A percentile compares a stretch with the other conserved stretches of the same genome.
These are phyloP conservation scores for Puccinia horiana DNA, from an alignment of 1,284 basidiomycete genomes.

Conservation along the genomic window DNA sequence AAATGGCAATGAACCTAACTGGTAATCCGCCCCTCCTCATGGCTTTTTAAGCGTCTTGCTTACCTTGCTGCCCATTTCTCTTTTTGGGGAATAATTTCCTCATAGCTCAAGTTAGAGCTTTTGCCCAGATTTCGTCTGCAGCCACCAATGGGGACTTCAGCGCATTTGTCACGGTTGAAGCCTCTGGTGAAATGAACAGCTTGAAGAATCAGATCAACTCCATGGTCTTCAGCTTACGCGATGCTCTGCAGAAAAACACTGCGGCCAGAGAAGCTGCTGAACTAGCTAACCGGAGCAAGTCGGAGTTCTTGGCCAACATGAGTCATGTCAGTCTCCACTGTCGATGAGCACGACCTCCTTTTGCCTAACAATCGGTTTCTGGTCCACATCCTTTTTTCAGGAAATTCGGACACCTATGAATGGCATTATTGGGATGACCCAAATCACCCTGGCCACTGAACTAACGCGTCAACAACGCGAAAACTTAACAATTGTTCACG, in stretches of 20 bases:
- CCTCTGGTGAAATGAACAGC: constrained; percentile 97
- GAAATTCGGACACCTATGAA: constrained; percentile 90
- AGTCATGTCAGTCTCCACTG: constrained; percentile 53
- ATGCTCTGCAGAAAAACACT: constrained; percentile 98
- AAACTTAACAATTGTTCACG: constrained; percentile 92
- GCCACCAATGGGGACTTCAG: constrained; percentile 99
- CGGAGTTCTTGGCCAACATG: constrained; percentile 69
- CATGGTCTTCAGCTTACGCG: constrained; percentile 97
- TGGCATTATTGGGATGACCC: constrained; percentile 99
- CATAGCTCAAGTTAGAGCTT: constrained; percentile 90
- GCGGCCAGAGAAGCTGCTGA: constrained; percentile 96
- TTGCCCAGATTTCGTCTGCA: constrained; percentile 96
- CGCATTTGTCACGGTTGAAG: constrained; percentile 98
- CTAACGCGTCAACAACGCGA: constrained; percentile 85
- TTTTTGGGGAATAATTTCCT: constrained; percentile 47
- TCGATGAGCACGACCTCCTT: not conserved
- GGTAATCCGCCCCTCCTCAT: constrained; percentile 31
- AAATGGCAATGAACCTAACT: constrained; percentile 52
- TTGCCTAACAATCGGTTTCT: not conserved
- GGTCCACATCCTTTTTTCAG: constrained; percentile 76
- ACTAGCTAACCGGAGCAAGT: constrained; percentile 86
- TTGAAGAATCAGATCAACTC: constrained; percentile 99
- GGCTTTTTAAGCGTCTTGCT: not conserved
- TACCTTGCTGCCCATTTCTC: not conserved
- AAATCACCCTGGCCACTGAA: constrained; percentile 91